phyloP scores from a whole-genome alignment of 2,329 filamentous ascomycete species.

The Huntiella moniliformis region DNA sequence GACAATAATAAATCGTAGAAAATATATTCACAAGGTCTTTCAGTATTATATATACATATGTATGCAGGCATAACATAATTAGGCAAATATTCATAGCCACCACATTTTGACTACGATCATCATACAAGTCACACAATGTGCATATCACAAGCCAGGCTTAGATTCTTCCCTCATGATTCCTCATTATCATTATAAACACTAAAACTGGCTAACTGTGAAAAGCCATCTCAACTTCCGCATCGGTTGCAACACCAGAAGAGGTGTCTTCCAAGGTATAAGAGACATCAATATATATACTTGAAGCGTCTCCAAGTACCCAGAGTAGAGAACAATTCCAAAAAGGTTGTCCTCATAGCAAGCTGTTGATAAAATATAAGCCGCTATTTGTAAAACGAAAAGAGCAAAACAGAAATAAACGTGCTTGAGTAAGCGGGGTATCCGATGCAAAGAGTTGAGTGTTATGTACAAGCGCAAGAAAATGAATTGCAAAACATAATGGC shows the following conservation, averaged over 20 bases:
- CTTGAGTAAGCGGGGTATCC: slow-evolving; percentile 5
- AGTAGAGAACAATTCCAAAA: too few species aligned
- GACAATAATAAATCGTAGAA: too few species aligned
- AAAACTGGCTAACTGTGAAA: not conserved
- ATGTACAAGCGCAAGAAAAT: too few species aligned
- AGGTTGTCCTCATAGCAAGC: too few species aligned
- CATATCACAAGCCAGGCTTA: not conserved
- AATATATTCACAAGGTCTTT: too few species aligned
- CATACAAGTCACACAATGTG: too few species aligned
- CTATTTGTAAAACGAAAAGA: not conserved
- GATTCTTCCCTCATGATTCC: slow-evolving; percentile 1
- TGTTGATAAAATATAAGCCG: slow-evolving; percentile 2
- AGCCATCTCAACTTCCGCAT: not conserved
- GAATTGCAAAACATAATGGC: too few species aligned
- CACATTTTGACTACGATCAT: too few species aligned
- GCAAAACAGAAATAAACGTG: slow-evolving; percentile 4
- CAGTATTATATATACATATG: too few species aligned
- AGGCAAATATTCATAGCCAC: too few species aligned
- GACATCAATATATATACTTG: not conserved
- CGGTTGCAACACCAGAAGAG: not conserved
- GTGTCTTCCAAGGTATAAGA: not conserved
- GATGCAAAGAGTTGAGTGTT: slow-evolving; percentile 1
- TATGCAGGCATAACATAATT: too few species aligned
- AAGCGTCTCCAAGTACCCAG: too few species aligned
- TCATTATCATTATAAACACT: slow-evolving; percentile 3